Conservation (phyloP, 345 rosid genomes). For the Aegle marmelos region DNA sequence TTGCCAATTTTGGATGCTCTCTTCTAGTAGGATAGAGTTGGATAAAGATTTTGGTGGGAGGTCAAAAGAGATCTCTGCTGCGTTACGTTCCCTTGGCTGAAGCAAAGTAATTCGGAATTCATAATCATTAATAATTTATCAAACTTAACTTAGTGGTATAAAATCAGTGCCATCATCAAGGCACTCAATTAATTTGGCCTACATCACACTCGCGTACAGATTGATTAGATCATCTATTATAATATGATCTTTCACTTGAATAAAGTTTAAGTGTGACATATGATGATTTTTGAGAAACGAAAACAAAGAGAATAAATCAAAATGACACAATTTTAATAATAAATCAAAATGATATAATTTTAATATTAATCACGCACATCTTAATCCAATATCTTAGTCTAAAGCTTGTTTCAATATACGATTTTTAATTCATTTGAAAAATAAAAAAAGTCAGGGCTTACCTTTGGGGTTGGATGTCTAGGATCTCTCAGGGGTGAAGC, state of each 20-base stretch:
- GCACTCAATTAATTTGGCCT: neutral
- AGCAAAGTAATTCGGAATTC: constrained; percentile 4
- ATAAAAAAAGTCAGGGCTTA: constrained; percentile 4
- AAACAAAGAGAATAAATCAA: neutral
- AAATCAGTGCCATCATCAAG: neutral
- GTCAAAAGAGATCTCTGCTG: constrained; percentile 39
- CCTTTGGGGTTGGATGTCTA: constrained; percentile 69
- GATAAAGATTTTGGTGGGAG: constrained; percentile 52
- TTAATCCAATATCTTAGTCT: neutral
- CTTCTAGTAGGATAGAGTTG: constrained; percentile 51
- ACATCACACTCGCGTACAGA: neutral
- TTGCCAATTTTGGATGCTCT: constrained; percentile 59
- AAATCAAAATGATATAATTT: neutral
- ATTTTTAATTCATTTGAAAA: neutral
- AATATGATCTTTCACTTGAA: neutral
- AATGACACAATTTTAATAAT: neutral
- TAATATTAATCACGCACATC: neutral
- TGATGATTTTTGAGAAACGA: neutral
- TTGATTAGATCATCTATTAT: neutral
- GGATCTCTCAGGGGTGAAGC: constrained; percentile 71
- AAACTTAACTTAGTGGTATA: neutral
- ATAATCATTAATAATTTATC: neutral
- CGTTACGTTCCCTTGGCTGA: constrained; percentile 56
- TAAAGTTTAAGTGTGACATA: neutral
- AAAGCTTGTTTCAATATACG: too few relatives aligned